Conservation (phyloP, 805 yeast genomes). For the Wickerhamiella shivajii region DNA sequence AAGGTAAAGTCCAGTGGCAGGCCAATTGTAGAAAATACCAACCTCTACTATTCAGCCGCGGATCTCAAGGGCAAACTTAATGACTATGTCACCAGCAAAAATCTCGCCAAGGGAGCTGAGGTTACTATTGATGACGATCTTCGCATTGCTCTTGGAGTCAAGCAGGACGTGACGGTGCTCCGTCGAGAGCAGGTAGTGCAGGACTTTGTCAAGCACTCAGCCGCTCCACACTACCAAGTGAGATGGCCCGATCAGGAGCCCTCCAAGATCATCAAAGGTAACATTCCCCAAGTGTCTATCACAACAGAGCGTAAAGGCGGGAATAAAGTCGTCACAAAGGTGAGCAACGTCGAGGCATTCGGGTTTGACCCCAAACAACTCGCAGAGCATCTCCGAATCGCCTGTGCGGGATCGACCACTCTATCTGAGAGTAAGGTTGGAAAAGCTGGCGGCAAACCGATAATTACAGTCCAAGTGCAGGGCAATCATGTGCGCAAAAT, state of each 20-base stretch:
- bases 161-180: constrained; percentile 19
- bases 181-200: constrained; percentile 27
- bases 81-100: constrained; percentile 39
- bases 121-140: constrained; percentile 44
- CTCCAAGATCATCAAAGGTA: constrained; percentile 41
- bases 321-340: constrained; percentile 61
- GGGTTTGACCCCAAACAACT: constrained; percentile 48
- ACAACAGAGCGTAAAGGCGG: constrained; percentile 68
- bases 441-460: constrained; percentile 14
- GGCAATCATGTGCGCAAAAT: constrained; percentile 66
- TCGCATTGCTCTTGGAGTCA: constrained; percentile 29
- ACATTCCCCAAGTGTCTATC: constrained; percentile 49
- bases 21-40: constrained; percentile 12
- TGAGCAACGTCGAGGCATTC: constrained; percentile 55
- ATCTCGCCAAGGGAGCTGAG: constrained; percentile 36
- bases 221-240: constrained; percentile 30
- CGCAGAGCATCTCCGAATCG: constrained; percentile 53
- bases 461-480: constrained; percentile 71
- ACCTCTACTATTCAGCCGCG: constrained; percentile 33
- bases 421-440: constrained; percentile 36
- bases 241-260: constrained; percentile 33
- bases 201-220: constrained; percentile 33
- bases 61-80: constrained; percentile 43
- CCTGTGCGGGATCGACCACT: constrained; percentile 83
- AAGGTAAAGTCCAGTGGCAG: constrained; percentile 19